phyloP scores from a whole-genome alignment of 768 basidiomycete species.

The Podaxis carcinomalis region DNA sequence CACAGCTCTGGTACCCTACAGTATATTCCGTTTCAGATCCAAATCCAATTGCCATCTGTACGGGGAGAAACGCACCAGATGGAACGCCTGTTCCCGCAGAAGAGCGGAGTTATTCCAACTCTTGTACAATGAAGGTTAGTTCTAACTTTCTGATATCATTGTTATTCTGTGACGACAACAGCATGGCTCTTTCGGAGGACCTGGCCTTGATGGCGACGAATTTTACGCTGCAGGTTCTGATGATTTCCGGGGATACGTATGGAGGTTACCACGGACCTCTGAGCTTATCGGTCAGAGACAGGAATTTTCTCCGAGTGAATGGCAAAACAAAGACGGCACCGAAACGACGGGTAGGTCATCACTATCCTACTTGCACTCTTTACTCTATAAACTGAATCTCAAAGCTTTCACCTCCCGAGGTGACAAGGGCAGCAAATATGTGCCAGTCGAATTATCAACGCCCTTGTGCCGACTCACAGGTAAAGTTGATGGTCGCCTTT shows the following conservation, averaged over 20 bases:
- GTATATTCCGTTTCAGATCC: conserved; percentile 67
- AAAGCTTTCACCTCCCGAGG: conserved; percentile 37
- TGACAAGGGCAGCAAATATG: conserved; percentile 34
- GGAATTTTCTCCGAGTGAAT: conserved; percentile 40
- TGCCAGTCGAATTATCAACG: conserved; percentile 60
- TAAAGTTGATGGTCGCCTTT: conserved; percentile 16
- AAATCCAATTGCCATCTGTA: conserved; percentile 67
- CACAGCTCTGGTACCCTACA: conserved; percentile 64
- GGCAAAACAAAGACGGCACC: conserved; percentile 33
- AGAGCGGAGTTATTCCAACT: conserved; percentile 60
- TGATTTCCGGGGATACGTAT: conserved; percentile 76
- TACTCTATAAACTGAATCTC: neutral
- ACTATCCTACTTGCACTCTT: neutral
- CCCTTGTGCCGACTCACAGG: conserved; percentile 62
- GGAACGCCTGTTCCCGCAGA: conserved; percentile 43
- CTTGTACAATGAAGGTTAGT: conserved; percentile 75
- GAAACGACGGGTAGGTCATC: conserved; percentile 33
- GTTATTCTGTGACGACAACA: conserved; percentile 19
- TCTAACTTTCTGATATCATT: neutral
- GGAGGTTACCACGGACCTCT: conserved; percentile 59
- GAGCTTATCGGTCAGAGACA: conserved; percentile 41
- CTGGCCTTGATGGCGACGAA: conserved; percentile 44
- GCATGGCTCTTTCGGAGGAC: conserved; percentile 76
- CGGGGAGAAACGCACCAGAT: conserved; percentile 50
- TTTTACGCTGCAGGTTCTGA: conserved; percentile 79